These are phyloP conservation scores for Stereocaulon alpinum DNA, from an alignment of 495 filamentous ascomycete genomes.

Conservation along the genomic window DNA sequence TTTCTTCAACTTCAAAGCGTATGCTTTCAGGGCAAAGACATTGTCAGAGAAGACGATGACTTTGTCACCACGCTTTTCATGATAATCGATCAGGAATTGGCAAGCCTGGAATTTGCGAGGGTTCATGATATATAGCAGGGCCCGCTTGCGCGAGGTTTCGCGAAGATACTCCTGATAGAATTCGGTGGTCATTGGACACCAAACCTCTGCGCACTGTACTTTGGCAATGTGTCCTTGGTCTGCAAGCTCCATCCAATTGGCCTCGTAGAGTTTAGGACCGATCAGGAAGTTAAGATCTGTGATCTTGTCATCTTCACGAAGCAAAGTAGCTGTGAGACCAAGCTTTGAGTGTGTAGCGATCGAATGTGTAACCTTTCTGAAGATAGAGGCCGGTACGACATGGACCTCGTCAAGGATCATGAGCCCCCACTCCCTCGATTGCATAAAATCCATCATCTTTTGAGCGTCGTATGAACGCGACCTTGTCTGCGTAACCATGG, in stretches of 20 bases:
- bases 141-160: constrained; percentile 55
- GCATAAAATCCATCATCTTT: constrained; percentile 97
- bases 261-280: constrained; percentile 94
- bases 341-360: constrained; percentile 94
- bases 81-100: constrained; percentile 94
- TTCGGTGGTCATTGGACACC: constrained; percentile 98
- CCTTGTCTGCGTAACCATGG: constrained; percentile 88
- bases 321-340: constrained; percentile 87
- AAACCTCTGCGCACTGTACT: constrained; percentile 96
- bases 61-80: constrained; percentile 93
- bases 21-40: constrained; percentile 81
- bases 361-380: constrained; percentile 79
- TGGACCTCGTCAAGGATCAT: constrained; percentile 98
- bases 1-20: constrained; percentile 76
- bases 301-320: constrained; percentile 97
- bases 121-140: constrained; percentile 92
- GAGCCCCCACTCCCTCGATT: constrained; percentile 87
- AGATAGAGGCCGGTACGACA: constrained; percentile 93
- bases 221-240: constrained; percentile 95
- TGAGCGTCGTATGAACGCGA: constrained; percentile 82
- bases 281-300: constrained; percentile 95
- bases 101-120: constrained; percentile 94
- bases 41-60: constrained; percentile 99
- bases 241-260: constrained; percentile 98
- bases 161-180: constrained; percentile 92